phyloP scores from a whole-genome alignment of 129 eudicot genomes.

The Flaveria robusta region DNA sequence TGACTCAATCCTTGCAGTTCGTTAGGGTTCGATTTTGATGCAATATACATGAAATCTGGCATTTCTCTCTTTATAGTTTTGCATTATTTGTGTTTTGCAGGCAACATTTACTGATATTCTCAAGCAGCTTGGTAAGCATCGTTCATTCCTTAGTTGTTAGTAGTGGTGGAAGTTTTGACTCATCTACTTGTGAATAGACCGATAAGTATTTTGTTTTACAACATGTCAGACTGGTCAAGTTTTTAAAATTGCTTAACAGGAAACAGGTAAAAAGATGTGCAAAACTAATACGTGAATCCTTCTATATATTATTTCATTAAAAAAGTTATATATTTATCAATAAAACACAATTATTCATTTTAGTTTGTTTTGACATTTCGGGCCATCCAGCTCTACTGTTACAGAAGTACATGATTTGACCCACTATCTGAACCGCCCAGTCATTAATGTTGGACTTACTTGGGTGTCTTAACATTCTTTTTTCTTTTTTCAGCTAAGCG shows the following conservation, averaged over 20 bases:
- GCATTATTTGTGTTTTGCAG: conserved; percentile 50
- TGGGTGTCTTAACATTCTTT: conserved; percentile 6
- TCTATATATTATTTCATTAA: neutral
- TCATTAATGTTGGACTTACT: neutral
- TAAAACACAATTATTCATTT: neutral
- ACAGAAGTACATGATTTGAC: conserved; percentile 5
- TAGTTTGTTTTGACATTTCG: neutral
- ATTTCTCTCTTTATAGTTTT: neutral
- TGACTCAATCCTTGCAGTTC: neutral
- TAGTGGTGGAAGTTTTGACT: neutral
- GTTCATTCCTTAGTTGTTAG: neutral
- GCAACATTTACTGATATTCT: conserved; percentile 98
- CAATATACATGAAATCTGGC: neutral
- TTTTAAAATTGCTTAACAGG: neutral
- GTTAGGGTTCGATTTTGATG: neutral
- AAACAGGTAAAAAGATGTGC: neutral
- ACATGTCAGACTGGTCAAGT: neutral
- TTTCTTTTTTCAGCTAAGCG: conserved; percentile 52
- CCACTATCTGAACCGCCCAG: neutral
- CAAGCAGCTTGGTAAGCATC: conserved; percentile 73
- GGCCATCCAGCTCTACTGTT: neutral
- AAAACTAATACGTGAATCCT: neutral
- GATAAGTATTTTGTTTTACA: neutral
- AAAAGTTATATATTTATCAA: neutral
- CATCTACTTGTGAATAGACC: neutral